phyloP scores from a whole-genome alignment of 179 eudicot species.

The Beta macrorhiza region DNA sequence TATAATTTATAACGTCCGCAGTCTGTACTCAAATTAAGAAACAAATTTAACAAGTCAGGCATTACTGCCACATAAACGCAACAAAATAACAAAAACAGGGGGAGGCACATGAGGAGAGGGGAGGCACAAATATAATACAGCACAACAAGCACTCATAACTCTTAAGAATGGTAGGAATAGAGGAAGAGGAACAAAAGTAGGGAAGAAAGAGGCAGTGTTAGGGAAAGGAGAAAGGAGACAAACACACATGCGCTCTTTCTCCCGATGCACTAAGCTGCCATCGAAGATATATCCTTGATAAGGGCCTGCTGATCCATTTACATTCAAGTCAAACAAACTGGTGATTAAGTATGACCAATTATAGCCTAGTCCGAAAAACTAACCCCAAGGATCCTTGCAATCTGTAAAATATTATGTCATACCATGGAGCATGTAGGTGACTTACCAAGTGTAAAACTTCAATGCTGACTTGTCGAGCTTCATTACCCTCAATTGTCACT shows the following conservation, averaged over 20 bases:
- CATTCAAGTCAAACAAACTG: conserved; percentile 72
- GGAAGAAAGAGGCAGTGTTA: conserved; percentile 92
- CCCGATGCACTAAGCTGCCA: conserved; percentile 99
- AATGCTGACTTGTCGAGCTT: conserved; percentile 99
- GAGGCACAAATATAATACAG: background rate
- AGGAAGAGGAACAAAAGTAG: conserved; percentile 53
- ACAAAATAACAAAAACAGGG: background rate
- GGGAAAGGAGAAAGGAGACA: conserved; percentile 99
- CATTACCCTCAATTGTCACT: conserved; percentile 95
- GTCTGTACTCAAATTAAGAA: background rate
- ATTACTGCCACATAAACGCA: background rate
- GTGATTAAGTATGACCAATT: conserved; percentile 57
- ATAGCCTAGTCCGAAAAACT: conserved; percentile 51
- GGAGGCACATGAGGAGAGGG: conserved; percentile 13
- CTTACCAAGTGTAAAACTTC: conserved; percentile 98
- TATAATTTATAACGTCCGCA: background rate
- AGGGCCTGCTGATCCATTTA: conserved; percentile 98
- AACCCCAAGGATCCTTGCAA: conserved; percentile 41
- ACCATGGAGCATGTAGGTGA: conserved; percentile 28
- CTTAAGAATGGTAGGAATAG: conserved; percentile 48
- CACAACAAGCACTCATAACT: conserved; percentile 35
- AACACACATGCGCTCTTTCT: conserved; percentile 99
- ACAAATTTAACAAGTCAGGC: background rate
- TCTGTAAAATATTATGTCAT: conserved; percentile 37
- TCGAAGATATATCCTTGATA: conserved; percentile 92